Evolutionary conservation across 192 early-diverging fungal species (phyloP), one percentile per base, ranked within the genome.

Genomic region (Backusella liffmaniae): DNA sequence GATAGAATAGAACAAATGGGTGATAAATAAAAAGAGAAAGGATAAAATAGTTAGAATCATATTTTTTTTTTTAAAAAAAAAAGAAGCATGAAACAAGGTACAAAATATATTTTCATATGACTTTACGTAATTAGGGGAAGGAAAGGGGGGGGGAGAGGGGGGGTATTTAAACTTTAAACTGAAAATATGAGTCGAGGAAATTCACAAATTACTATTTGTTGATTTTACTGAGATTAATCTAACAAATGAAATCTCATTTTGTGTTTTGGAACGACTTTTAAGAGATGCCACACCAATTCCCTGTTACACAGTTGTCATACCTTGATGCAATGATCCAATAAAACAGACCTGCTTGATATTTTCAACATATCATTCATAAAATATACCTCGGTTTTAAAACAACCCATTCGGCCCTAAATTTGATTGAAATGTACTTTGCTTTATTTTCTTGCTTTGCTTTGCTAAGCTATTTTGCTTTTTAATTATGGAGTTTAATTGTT

Each of bases 291-390:
- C 51, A 29, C 56, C 26, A 29, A 12, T 26, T 62, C 26, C 26
- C 26, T 13, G 56, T 62, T 62, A 62, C 56, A 62, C 56, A 26
- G 0, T 0, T 26, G 56, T 62, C 4, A 12, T 26, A 62, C 56
- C 23, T 29, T 62, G 56, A 62, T 62, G 56, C 56, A 62, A 62
- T 62, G 56, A 62, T 62, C 56, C 56, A 62, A 62, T 62, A 62
- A 62, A 62, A 62, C 26, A 62, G 56, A 10, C 23, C 26, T 62
- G 23, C 10, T 62, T 62, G 56, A 62, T 62, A 62, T 62, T 62
- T 62, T 29, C 8, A 26, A 23, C 21, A 26, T 7, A 23, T 62
- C 7, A 12, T 13, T 10, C 26, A 26, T 62, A 62, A 62, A 62
- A 62, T 62, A 62, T 62, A 62, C 56, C 56, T 29, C 26, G 9